phyloP scores from a whole-genome alignment of 352 stramenopile genomes.

The Phytophthora rubi region DNA sequence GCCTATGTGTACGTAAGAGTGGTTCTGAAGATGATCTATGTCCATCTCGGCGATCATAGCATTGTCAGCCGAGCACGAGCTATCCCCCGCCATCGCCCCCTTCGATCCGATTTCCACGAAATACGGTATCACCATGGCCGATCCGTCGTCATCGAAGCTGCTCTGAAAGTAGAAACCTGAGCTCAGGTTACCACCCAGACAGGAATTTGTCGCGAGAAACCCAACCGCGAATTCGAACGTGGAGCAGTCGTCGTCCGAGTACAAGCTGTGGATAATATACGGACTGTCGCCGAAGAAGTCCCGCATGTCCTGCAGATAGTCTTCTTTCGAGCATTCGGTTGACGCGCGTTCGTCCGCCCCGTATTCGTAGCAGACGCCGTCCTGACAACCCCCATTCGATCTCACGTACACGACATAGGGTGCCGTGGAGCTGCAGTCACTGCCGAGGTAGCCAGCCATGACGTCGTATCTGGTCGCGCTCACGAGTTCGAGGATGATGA shows the following conservation, averaged over 20 bases:
- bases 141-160: constrained; percentile 9
- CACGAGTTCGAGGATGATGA: neutral
- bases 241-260: constrained; percentile 7
- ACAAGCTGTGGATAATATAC: constrained; percentile 24
- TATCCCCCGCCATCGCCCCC: constrained; percentile 9
- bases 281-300: constrained; percentile 7
- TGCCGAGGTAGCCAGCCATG: constrained; percentile 1
- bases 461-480: constrained; percentile 9
- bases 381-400: constrained; percentile 7
- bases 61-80: neutral
- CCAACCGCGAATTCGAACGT: constrained; percentile 14
- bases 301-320: constrained; percentile 15
- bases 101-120: neutral
- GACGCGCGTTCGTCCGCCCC: neutral
- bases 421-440: neutral
- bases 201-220: constrained; percentile 11
- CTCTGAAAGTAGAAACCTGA: neutral
- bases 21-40: neutral
- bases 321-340: constrained; percentile 11
- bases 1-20: neutral
- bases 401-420: constrained; percentile 16
- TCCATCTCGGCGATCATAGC: neutral
- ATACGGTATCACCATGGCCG: constrained; percentile 1
- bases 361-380: constrained; percentile 12
- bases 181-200: constrained; percentile 6